Evolutionary conservation across 495 filamentous ascomycete species (phyloP), one percentile per base, ranked within the genome.

Genomic region (Diplogelasinospora grovesii): DNA sequence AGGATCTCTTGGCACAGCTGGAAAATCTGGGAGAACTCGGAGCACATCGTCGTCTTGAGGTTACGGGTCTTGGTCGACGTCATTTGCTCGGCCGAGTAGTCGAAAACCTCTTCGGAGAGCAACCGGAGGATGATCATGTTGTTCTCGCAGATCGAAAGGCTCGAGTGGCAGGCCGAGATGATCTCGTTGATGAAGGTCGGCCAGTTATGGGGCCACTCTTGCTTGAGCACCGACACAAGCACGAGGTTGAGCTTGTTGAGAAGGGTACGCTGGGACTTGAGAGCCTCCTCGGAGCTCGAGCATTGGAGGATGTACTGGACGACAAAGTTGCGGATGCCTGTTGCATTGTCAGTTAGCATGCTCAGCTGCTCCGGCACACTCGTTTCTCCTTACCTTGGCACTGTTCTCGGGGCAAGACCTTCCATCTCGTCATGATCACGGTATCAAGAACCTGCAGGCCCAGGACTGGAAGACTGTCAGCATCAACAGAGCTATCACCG

Each of bases 171-270:
- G 20, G 90, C 93, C 8, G 86, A 83, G 51, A 97, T 88, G 58
- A 99, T 97, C 73, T 99, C 92, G 64, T 95, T 97, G 76, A 97
- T 96, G 63, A 99, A 99, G 6, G 87, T 95, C 7, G 93, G 92
- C 92, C 92, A 99, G 69, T 97, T 92, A 60, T 96, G 90, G n/a
- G 92, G 92, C 92, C 92, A 99, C 63, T 99, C 92, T 65, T 99
- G 92, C 71, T 99, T 99, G 53, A 99, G 67, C 41, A 99, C 92
- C 24, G 87, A 94, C 48, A 99, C 86, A 38, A 99, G 82, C 16
- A 96, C 90, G 37, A 99, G 78, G 49, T 99, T 97, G 31, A 99
- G 77, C 69, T 99, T 97, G 72, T 96, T 97, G 53, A 99, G 63
- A 21, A 99, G 82, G 27, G 87, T 85, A 44, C 84, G 78, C 56